Evolutionary conservation across 108 stramenopile genomes (phyloP), one percentile per base, ranked within the genome.

Genomic region (Cyclotella sp.): DNA sequence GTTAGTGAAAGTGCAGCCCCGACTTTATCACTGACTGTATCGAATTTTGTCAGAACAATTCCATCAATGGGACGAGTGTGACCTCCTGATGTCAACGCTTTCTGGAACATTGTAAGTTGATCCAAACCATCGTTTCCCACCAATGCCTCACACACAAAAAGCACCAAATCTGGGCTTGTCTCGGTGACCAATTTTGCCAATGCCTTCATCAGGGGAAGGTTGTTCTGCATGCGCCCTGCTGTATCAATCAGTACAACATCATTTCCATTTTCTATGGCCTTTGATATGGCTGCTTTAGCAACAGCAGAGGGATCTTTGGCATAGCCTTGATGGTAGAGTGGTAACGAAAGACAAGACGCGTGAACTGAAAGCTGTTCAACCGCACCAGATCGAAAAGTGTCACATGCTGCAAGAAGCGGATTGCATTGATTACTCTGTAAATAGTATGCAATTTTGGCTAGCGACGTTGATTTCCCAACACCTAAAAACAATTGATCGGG

Each of bases 11-110:
- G 68, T 9, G 97, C 97, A 1, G 97, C 97, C 0, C 98, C 98
- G 21, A 99, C 98, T 91, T 99, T 99, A 70, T 97, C 97, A 59
- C 92, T 93, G n/a, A 99, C 96, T 1, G 98, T 98, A 85, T 98
- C 98, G 71, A 98, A 97, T 75, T 99, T 99, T 29, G 98, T 98
- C 72, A 99, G 77, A 21, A 99, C 84, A 53, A 98, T 92, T 19
- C 97, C 98, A 85, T 98, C 96, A 67, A 98, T 95, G 58, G 88
- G 84, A 58, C 92, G 94, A 12, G 78, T 63, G 19, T 88, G 81
- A 28, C 79, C 84, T 44, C 91, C 75, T 68, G 81, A 85, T 9
- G 82, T 82, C 30, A 98, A 84, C 13, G 97, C 97, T 83, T 94
- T 85, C 82, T 96, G 79, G 82, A 99, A 99, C 92, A 96, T 93